Conservation (phyloP, 805 yeast species). For the Barnettozyma populi region DNA sequence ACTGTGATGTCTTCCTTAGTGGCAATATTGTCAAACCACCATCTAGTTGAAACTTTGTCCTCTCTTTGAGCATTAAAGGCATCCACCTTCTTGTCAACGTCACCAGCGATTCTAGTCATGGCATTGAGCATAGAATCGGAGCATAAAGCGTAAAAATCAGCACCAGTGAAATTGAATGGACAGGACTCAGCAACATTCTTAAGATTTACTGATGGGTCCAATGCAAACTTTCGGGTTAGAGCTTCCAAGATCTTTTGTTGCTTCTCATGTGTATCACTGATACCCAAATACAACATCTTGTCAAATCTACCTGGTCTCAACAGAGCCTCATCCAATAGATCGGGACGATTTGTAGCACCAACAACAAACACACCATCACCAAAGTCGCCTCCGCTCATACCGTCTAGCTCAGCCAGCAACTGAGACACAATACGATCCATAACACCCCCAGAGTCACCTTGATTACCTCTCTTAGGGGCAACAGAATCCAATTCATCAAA, state of each 20-base stretch:
- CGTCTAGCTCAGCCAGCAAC: constrained; percentile 89
- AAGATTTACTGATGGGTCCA: constrained; percentile 58
- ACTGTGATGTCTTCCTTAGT: constrained; percentile 62
- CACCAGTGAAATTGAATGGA: constrained; percentile 93
- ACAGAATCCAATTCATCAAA: constrained; percentile 97
- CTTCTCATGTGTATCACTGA: constrained; percentile 84
- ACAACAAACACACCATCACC: constrained; percentile 92
- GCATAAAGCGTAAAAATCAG: constrained; percentile 94
- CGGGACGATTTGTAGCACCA: constrained; percentile 98
- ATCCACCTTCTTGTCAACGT: constrained; percentile 62
- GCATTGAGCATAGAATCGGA: constrained; percentile 96
- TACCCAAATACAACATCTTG: constrained; percentile 89
- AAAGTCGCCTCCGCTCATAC: constrained; percentile 79
- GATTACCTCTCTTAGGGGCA: constrained; percentile 97
- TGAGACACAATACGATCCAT: constrained; percentile 99
- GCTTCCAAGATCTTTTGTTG: constrained; percentile 85
- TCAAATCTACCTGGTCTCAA: constrained; percentile 94
- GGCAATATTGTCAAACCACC: constrained; percentile 89
- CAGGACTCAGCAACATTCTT: constrained; percentile 57
- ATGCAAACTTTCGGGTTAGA: constrained; percentile 72
- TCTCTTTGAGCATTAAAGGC: constrained; percentile 39
- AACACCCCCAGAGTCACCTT: constrained; percentile 98
- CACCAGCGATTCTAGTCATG: constrained; percentile 82
- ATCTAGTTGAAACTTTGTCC: constrained; percentile 53
- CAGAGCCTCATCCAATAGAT: constrained; percentile 87